A percentile compares a stretch with the other conserved stretches of the same genome.
These are phyloP conservation scores for Ajuga reptans DNA, from an alignment of 305 asterid genomes.

Conservation along the genomic window DNA sequence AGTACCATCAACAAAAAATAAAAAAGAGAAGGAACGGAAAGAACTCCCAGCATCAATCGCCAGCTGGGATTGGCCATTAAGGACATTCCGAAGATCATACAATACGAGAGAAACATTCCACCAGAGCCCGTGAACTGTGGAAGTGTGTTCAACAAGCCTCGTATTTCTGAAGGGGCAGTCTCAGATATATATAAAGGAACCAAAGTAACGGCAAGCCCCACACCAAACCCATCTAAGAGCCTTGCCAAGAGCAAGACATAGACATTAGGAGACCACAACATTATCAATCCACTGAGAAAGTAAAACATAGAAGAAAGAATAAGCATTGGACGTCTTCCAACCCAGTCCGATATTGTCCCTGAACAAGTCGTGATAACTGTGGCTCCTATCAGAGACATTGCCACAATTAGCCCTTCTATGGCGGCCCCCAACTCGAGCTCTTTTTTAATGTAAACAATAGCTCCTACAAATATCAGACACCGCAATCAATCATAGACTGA, in stretches of 20 bases:
- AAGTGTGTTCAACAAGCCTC: constrained; percentile 77
- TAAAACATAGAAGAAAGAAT: constrained; percentile 66
- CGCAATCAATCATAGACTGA: background rate
- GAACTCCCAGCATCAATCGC: constrained; percentile 88
- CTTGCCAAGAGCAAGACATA: constrained; percentile 70
- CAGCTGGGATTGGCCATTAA: constrained; percentile 62
- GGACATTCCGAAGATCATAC: constrained; percentile 83
- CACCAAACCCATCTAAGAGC: constrained; percentile 77
- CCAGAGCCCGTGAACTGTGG: constrained; percentile 82
- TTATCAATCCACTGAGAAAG: constrained; percentile 70
- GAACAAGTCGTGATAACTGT: constrained; percentile 71
- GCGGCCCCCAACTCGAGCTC: constrained; percentile 54
- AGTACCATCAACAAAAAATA: constrained; percentile 52
- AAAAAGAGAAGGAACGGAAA: constrained; percentile 66
- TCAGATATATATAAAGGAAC: constrained; percentile 82
- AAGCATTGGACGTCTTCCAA: constrained; percentile 92
- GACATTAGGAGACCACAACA: constrained; percentile 92
- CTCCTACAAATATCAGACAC: constrained; percentile 38
- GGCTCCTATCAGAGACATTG: constrained; percentile 90
- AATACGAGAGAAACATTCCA: constrained; percentile 83
- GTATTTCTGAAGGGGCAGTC: constrained; percentile 83
- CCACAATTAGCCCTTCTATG: constrained; percentile 84
- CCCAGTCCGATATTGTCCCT: constrained; percentile 57
- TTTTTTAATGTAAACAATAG: constrained; percentile 72
- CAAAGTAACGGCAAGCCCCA: constrained; percentile 88